A percentile compares a stretch with the other conserved stretches of the same genome.
These are phyloP conservation scores for Bocquillonia castaneifolia DNA, from an alignment of 441 rosid species.

Conservation along the genomic window DNA sequence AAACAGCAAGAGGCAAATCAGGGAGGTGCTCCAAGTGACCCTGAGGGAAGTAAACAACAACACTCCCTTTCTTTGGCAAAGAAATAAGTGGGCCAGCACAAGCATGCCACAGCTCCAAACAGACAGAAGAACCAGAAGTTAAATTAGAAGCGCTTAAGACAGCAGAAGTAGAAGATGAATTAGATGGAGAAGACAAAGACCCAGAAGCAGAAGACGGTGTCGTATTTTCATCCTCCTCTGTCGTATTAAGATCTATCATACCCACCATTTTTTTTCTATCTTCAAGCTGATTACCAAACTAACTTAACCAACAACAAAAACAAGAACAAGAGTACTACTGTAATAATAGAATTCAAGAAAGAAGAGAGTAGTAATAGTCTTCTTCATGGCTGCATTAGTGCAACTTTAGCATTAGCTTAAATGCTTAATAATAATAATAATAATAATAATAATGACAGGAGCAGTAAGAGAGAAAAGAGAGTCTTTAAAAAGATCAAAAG, in stretches of 20 bases:
- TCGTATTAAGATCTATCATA: conserved; percentile 88
- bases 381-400: conserved; percentile 40
- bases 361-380: conserved; percentile 12
- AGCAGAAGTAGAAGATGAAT: conserved; percentile 49
- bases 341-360: neutral
- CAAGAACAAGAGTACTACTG: neutral
- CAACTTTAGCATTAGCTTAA: conserved; percentile 31
- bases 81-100: conserved; percentile 94
- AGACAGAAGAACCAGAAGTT: conserved; percentile 42
- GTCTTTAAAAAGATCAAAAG: conserved; percentile 4
- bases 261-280: conserved; percentile 52
- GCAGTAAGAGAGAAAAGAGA: conserved; percentile 16
- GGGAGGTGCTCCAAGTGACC: conserved; percentile 88
- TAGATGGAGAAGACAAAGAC: conserved; percentile 49
- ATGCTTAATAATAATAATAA: too few relatives aligned
- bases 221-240: conserved; percentile 72
- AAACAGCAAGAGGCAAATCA: conserved; percentile 47
- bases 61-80: conserved; percentile 73
- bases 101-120: conserved; percentile 96
- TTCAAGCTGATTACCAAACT: neutral
- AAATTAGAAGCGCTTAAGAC: conserved; percentile 32
- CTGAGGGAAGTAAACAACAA: conserved; percentile 87
- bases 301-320: neutral
- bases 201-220: conserved; percentile 62
- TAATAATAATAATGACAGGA: conserved; percentile 14